A percentile compares a stretch with the other conserved stretches of the same genome.
Conservation (phyloP, 768 basidiomycete species). For the Crucibulum laeve region DNA sequence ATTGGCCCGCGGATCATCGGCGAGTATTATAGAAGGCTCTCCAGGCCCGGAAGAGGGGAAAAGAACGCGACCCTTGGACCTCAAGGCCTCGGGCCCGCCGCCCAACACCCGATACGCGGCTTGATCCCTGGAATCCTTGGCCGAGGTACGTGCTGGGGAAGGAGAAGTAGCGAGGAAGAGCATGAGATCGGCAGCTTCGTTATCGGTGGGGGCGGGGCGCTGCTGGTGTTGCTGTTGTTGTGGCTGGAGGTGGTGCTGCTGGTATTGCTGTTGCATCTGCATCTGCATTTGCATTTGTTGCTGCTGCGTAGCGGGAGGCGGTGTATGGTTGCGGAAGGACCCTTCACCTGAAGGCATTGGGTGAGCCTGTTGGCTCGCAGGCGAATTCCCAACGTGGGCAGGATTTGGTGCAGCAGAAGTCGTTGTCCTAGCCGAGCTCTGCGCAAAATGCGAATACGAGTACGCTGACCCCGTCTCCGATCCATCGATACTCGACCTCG, state of each 20-base stretch:
- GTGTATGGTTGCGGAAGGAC: background rate
- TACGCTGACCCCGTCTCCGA: conserved; percentile 62
- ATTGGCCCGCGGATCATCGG: conserved; percentile 8
- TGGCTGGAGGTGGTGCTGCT: conserved; percentile 3
- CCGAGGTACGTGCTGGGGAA: conserved; percentile 64
- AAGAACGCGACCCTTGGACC: conserved; percentile 64
- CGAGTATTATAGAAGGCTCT: conserved; percentile 2
- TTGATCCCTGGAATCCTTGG: conserved; percentile 49
- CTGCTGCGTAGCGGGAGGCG: conserved; percentile 17
- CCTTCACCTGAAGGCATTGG: conserved; percentile 12
- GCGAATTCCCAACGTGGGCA: conserved; percentile 33
- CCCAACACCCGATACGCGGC: conserved; percentile 55
- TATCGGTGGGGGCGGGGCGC: conserved; percentile 61
- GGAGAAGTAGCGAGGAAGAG: conserved; percentile 82
- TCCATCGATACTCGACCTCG: conserved; percentile 67
- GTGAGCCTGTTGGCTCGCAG: conserved; percentile 26
- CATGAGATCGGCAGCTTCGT: conserved; percentile 85
- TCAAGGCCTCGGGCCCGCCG: conserved; percentile 40
- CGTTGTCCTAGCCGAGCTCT: conserved; percentile 59
- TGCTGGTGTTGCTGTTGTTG: conserved; percentile 30
- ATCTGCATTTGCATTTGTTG: too few relatives aligned
- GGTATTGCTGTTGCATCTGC: too few relatives aligned
- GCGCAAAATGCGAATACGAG: conserved; percentile 60
- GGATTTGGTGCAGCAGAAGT: conserved; percentile 27
- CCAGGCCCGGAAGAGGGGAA: conserved; percentile 42